Percentiles rank a stretch among this genome's conserved stretches.
phyloP scores from a whole-genome alignment of 192 early-diverging fungal genomes.

The Ambispora gerdemannii region DNA sequence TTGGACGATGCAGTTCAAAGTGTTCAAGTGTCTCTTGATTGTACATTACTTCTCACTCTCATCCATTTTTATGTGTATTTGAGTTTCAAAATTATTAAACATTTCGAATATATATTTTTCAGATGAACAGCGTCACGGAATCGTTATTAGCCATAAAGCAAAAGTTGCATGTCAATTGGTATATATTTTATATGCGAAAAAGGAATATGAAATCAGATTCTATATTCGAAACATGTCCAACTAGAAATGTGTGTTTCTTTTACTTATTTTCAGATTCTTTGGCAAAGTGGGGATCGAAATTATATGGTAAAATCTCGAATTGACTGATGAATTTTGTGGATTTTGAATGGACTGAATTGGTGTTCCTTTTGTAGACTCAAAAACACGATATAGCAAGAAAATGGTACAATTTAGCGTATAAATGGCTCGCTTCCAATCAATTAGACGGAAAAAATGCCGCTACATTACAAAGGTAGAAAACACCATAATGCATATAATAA shows the following conservation, averaged over 20 bases:
- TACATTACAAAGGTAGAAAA: slow-evolving; percentile 27
- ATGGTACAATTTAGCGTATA: slow-evolving; percentile 21
- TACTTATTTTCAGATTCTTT: slow-evolving; percentile 18
- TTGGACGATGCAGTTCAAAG: slow-evolving; percentile 11
- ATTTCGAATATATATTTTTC: neutral
- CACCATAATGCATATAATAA: neutral
- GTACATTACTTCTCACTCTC: neutral
- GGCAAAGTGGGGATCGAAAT: slow-evolving; percentile 27
- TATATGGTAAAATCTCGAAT: slow-evolving; percentile 14
- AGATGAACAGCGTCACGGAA: slow-evolving; percentile 29
- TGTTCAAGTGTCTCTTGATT: slow-evolving; percentile 23
- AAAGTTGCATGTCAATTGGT: slow-evolving; percentile 28
- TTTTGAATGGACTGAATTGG: no score
- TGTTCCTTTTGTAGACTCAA: neutral
- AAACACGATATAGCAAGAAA: slow-evolving; percentile 16
- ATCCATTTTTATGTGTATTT: neutral
- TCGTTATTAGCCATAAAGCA: slow-evolving; percentile 10
- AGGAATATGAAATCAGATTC: no score
- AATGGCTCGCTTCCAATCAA: slow-evolving; percentile 21
- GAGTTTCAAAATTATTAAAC: neutral
- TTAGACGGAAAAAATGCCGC: slow-evolving; percentile 17
- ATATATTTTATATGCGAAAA: no score
- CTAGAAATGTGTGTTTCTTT: neutral
- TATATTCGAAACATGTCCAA: no score
- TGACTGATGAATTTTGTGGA: no score